Percentiles rank a stretch among this genome's conserved stretches.
phyloP scores from a whole-genome alignment of 345 rosid genomes.

The Corymbia maculata region DNA sequence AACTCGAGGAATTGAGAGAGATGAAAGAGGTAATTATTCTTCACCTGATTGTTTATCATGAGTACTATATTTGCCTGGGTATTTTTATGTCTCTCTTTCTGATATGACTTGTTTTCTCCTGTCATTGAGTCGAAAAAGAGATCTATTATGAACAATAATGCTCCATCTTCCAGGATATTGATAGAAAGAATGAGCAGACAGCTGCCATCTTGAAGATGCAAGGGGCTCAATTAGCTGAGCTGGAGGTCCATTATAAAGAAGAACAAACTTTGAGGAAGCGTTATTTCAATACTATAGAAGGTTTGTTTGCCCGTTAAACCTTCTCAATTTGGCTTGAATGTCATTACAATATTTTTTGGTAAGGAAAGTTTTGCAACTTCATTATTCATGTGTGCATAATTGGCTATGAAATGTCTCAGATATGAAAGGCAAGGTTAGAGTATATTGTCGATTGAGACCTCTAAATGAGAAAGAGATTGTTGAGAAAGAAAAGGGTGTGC shows the following conservation, averaged over 20 bases:
- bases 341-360: not conserved
- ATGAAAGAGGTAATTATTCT: constrained; percentile 71
- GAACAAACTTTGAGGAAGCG: constrained; percentile 84
- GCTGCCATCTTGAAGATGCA: constrained; percentile 97
- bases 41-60: not conserved
- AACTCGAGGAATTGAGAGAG: constrained; percentile 84
- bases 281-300: constrained; percentile 91
- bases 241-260: constrained; percentile 80
- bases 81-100: not conserved
- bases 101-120: not conserved
- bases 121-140: not conserved
- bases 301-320: constrained; percentile 16
- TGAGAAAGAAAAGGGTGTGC: constrained; percentile 39
- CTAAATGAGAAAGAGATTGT: constrained; percentile 63
- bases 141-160: not conserved
- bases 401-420: constrained; percentile 27
- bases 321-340: not conserved
- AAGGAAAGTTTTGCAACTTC: not conserved
- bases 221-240: constrained; percentile 82
- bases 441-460: constrained; percentile 85
- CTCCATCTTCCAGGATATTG: constrained; percentile 61
- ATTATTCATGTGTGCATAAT: not conserved
- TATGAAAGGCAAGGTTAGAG: constrained; percentile 96
- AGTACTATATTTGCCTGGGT: not conserved
- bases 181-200: constrained; percentile 94